Evolutionary conservation across 768 basidiomycete genomes (phyloP), one percentile per base, ranked within the genome.

Genomic region (Termitomyces sp.): DNA sequence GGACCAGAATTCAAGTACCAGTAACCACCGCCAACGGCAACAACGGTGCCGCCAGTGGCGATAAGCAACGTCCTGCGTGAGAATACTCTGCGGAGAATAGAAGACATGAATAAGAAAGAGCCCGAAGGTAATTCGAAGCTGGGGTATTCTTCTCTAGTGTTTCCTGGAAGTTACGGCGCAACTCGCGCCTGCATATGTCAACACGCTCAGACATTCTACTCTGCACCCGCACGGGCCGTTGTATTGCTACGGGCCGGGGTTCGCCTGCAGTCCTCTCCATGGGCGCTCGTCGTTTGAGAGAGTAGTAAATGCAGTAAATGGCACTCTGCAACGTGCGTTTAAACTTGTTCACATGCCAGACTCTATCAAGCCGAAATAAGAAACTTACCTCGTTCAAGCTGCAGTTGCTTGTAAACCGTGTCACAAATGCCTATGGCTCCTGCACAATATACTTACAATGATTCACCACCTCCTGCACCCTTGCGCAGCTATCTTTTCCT

Each of bases 1-100:
- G 87, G 87, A 0, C 89, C 88, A 3, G 89, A 89, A 67, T 87
- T 88, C 57, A 91, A 79, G 66, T 84, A 89, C 72, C 79, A 85
- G 73, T 88, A 88, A 3, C 87, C 83, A 13, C 82, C 80, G 5
- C 81, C 87, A 8, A 80, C 73, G 20, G 81, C 72, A 16, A 85
- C 68, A 42, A 76, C 69, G 9, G 86, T 81, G 3, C 85, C 81
- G 24, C 80, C 81, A 0, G 82, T 72, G 44, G 75, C 79, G 66
- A 80, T 72, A 7, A 77, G 81, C 20, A 90, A 71, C 0, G 82
- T 79, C 42, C 81, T 77, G 57, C 82, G 77, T 9, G 84, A 85
- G 68, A 88, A 79, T 6, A 88, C 62, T 42, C 64, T 68, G 44
- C 72, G 70, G 48, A 78, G 56, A 55, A 79, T 44, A 15, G 22